Percentiles rank a stretch among this genome's conserved stretches.
These are phyloP conservation scores for Cryptosporidium andersoni DNA, from an alignment of 169 alveolate genomes.

Conservation along the genomic window DNA sequence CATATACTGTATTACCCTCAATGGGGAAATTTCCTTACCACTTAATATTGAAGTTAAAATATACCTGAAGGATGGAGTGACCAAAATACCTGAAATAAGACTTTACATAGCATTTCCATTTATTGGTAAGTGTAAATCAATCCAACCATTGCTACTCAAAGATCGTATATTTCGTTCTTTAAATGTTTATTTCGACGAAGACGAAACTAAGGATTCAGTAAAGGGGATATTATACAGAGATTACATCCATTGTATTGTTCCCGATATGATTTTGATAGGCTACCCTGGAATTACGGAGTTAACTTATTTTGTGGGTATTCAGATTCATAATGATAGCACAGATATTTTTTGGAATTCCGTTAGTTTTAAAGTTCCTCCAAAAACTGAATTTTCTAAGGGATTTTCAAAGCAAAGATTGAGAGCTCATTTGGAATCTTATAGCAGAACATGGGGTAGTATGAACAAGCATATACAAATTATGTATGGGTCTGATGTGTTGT, in stretches of 20 bases:
- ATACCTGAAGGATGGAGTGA: background rate
- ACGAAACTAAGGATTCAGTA: background rate
- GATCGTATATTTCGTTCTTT: background rate
- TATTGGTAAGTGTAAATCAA: background rate
- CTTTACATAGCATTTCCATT: constrained; percentile 7
- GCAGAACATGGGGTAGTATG: constrained; percentile 19
- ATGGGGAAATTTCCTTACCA: background rate
- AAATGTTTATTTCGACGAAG: background rate
- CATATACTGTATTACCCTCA: background rate
- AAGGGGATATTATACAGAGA: background rate
- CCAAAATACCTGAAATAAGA: background rate
- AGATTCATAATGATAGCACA: background rate
- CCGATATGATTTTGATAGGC: background rate
- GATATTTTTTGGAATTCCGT: constrained; percentile 10
- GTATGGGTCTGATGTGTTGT: constrained; percentile 5
- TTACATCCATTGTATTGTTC: constrained; percentile 1
- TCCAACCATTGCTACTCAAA: background rate
- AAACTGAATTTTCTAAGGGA: constrained; percentile 15
- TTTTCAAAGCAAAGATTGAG: constrained; percentile 23
- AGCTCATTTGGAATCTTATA: background rate
- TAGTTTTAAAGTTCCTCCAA: constrained; percentile 3
- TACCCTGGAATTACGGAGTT: constrained; percentile 28
- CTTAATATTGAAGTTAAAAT: constrained; percentile 12
- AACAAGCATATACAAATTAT: constrained; percentile 9
- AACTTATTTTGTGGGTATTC: constrained; percentile 17